Conservation (phyloP, 192 early-diverging fungal species). For the Obelidium mucronatum region DNA sequence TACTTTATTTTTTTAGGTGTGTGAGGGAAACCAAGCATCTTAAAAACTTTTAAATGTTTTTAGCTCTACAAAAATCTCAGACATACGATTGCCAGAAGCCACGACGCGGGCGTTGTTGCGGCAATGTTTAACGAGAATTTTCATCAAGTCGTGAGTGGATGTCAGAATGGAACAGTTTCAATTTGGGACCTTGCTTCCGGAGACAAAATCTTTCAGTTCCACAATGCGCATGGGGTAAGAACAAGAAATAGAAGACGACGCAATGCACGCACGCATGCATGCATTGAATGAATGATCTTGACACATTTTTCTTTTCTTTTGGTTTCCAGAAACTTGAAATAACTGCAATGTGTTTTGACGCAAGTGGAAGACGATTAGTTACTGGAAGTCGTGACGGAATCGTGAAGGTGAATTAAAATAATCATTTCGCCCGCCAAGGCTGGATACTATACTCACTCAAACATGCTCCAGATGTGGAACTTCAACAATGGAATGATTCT, state of each 20-base stretch:
- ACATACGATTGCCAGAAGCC: slow-evolving; percentile 51
- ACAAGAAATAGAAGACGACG: neutral
- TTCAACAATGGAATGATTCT: slow-evolving; percentile 74
- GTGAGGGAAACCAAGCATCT: neutral
- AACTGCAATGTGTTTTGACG: slow-evolving; percentile 70
- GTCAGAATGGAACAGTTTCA: slow-evolving; percentile 59
- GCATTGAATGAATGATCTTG: neutral
- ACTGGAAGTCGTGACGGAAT: slow-evolving; percentile 66
- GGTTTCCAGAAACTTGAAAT: slow-evolving; percentile 64
- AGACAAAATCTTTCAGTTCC: slow-evolving; percentile 66
- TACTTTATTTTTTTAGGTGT: neutral
- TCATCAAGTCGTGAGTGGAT: slow-evolving; percentile 64
- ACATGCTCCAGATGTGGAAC: slow-evolving; percentile 68
- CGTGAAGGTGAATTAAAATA: slow-evolving; percentile 49
- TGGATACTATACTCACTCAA: neutral
- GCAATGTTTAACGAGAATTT: slow-evolving; percentile 71
- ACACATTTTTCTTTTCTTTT: slow-evolving; percentile 1
- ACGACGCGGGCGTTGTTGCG: slow-evolving; percentile 58
- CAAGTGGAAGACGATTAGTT: slow-evolving; percentile 58
- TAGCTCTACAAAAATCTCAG: slow-evolving; percentile 56
- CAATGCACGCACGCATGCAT: too few species aligned
- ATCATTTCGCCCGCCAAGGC: neutral
- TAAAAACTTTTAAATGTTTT: neutral
- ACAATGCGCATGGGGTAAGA: slow-evolving; percentile 65
- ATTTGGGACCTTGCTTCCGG: slow-evolving; percentile 65